These are phyloP conservation scores for Ceratocystis albifundus DNA, from an alignment of 2,329 filamentous ascomycete genomes.

Conservation along the genomic window DNA sequence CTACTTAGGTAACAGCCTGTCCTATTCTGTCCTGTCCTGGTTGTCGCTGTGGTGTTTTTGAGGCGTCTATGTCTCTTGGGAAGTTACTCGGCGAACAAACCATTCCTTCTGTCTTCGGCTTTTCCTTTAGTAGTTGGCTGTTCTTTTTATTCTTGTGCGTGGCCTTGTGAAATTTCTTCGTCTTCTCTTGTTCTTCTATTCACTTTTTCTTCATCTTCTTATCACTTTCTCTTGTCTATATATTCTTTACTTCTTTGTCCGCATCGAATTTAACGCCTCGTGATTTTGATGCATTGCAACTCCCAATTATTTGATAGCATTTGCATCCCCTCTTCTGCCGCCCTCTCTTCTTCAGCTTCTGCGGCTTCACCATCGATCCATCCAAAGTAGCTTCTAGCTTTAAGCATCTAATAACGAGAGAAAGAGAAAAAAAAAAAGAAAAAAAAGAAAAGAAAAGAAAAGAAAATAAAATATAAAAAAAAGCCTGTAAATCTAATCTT, in stretches of 20 bases:
- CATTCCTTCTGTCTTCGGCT: neutral
- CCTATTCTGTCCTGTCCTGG: neutral
- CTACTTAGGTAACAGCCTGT: neutral
- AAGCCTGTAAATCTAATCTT: neutral
- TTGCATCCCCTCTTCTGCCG: neutral
- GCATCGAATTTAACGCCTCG: neutral
- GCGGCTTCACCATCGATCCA: neutral
- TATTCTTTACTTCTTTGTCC: neutral
- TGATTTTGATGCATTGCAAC: conserved; percentile 1
- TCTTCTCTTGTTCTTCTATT: neutral
- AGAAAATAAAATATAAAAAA: too few relatives aligned
- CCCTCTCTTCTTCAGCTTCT: neutral
- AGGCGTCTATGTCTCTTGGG: conserved; percentile 1
- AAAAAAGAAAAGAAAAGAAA: too few relatives aligned
- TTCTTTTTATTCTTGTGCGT: neutral
- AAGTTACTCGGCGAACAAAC: neutral
- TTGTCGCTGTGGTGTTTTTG: neutral
- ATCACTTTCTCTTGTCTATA: neutral
- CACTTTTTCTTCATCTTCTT: neutral
- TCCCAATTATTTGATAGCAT: conserved; percentile 7
- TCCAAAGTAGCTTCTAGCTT: neutral
- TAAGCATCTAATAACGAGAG: neutral
- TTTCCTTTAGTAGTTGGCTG: neutral
- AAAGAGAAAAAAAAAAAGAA: too few relatives aligned
- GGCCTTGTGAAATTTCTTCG: neutral